Evolutionary conservation across 257 asterid genomes (phyloP), one percentile per base, ranked within the genome.

Genomic region (Jaltomata sinuosa): DNA sequence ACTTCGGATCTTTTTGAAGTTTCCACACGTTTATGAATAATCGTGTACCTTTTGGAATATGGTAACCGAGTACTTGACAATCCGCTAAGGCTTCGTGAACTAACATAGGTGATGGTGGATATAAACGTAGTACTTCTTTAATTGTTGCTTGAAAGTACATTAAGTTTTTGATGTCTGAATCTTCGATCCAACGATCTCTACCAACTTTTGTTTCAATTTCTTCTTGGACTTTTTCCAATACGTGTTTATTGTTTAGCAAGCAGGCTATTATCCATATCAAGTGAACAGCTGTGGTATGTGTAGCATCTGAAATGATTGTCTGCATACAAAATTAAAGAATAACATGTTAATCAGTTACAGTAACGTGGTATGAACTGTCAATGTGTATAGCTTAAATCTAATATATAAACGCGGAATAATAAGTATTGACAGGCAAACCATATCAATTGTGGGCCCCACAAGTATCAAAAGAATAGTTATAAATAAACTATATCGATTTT

Each of bases 51-150:
- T 85, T 86, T 0, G 87, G 83, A 18, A 93, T 32, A n/a, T 87
- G 88, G 84, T 90, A 90, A 14, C 90, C 93, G 0, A 86, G 90
- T 40, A 92, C 78, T 3, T 32, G 80, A 50, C 92, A 92, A 36
- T 91, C 95, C 11, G 84, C 82, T 0, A 16, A 47, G 7, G 93
- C 80, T 52, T 87, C 83, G 1, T 92, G 85, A 0, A 85, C 89
- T n/a, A 59, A 31, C 7, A 89, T 72, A 4, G 91, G 89, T 9
- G 32, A 79, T 0, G 89, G 83, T 27, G 94, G 94, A 15, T 89
- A 86, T 4, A 91, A 55, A 3, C 95, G 89, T 19, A 90, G 3
- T 7, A 92, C 87, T 87, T 93, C 97, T 79, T 93, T 93, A 54
- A 93, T 52, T 16, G 90, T 57, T 36, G 93, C 92, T 77, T 92